Base-by-base conservation (phyloP, 139 green algal genomes). In the Chlamydomonas sp. region DNA sequence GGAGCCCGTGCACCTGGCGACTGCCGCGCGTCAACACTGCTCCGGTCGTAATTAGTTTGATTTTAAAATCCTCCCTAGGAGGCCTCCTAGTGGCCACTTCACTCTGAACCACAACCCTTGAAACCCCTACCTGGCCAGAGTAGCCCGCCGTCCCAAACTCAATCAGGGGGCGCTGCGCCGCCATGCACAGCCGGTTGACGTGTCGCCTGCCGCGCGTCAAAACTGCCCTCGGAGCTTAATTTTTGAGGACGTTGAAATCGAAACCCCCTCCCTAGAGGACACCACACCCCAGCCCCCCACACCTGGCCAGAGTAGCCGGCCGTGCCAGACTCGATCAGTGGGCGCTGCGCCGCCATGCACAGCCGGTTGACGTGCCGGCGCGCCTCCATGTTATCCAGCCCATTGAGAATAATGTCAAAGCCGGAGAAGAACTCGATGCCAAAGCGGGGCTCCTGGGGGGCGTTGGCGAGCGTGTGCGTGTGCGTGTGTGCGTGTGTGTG, bases 341-440 rank as follows among this genome's bases (percentile, higher is more conserved):
- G 92, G 35, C 92, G 79, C 4, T 80, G 72, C 2, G 90, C 90
- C 29, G 92, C 90, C 35, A 98, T 83, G 65, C 87, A 96, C 60
- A 98, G 80, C 10, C 86, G 76, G 83, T 98, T 98, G 10, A 82
- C 76, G 34, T 82, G 76, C 0, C 76, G 72, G 35, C 76, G 72
- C 2, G 76, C 76, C 68, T 97, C 90, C 50, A 98, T 48, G 80
- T 99, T 99, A 81, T 99, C 95, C 58, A 99, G 84, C 0, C 93
- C 95, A 68, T 98, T 98, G 20, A 99, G 73, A n/a, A 99, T 87
- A 22, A 98, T 33, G 69, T 92, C 83, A 74, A 98, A 99, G 35
- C 47, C 28, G 5, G 79, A 77, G 77, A 99, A 92, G 76, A 92
- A 99, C 60, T 94, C 88, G 2, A 96, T 47, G 35, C 78, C 85